A percentile compares a stretch with the other conserved stretches of the same genome.
phyloP scores from a whole-genome alignment of 2,329 filamentous ascomycete species.

The Curvularia hawaiiensis region DNA sequence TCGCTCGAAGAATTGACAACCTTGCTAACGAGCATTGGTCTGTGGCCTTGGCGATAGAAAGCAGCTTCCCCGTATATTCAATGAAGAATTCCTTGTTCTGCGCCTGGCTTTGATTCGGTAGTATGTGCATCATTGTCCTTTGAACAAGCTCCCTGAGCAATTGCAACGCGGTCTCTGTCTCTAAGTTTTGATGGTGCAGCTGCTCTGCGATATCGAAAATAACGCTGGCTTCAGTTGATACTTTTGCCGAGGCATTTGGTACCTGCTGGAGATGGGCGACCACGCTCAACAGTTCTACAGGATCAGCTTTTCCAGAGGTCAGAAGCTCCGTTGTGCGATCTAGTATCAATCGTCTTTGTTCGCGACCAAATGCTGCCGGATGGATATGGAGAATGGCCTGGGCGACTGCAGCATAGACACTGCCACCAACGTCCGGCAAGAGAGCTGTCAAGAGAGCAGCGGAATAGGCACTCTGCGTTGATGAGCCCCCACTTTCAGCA shows the following conservation, averaged over 20 bases:
- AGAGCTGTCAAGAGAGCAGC: slow-evolving; percentile 27
- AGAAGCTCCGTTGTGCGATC: slow-evolving; percentile 34
- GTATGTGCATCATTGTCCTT: slow-evolving; percentile 35
- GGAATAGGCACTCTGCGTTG: slow-evolving; percentile 28
- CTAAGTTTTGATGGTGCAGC: slow-evolving; percentile 23
- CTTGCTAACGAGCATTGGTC: slow-evolving; percentile 28
- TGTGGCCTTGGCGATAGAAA: slow-evolving; percentile 24
- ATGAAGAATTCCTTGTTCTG: slow-evolving; percentile 41
- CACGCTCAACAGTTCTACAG: slow-evolving; percentile 27
- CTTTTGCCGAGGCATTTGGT: slow-evolving; percentile 44
- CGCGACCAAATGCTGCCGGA: slow-evolving; percentile 35
- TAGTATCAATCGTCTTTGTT: slow-evolving; percentile 40
- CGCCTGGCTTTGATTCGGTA: slow-evolving; percentile 41
- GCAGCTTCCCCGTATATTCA: slow-evolving; percentile 31
- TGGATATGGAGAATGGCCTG: slow-evolving; percentile 31
- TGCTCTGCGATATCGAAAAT: slow-evolving; percentile 39
- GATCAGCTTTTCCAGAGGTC: slow-evolving; percentile 10
- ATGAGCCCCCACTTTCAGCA: slow-evolving; percentile 24
- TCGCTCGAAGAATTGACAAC: slow-evolving; percentile 36
- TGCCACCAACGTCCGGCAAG: slow-evolving; percentile 8
- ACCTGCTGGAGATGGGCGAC: slow-evolving; percentile 41
- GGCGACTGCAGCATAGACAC: slow-evolving; percentile 17
- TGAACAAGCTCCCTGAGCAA: slow-evolving; percentile 35
- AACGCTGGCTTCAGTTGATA: slow-evolving; percentile 32
- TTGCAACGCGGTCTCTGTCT: slow-evolving; percentile 21